A percentile compares a stretch with the other conserved stretches of the same genome.
These are phyloP conservation scores for Cladosporium sp. DNA, from an alignment of 2,329 filamentous ascomycete genomes.

Conservation along the genomic window DNA sequence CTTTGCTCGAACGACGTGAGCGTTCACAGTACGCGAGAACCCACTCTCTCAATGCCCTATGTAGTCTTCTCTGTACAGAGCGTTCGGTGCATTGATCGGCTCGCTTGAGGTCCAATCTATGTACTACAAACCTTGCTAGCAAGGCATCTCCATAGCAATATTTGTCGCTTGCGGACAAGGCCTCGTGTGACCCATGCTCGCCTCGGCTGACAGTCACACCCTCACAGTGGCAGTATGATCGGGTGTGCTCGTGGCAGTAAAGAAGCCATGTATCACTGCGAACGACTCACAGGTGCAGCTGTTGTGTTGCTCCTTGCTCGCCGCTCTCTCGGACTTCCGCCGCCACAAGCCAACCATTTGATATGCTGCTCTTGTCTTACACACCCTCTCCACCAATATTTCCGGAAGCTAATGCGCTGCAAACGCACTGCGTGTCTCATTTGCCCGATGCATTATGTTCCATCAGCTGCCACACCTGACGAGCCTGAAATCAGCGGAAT, in stretches of 20 bases:
- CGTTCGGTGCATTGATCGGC: not conserved
- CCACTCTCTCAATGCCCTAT: not conserved
- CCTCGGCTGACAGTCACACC: not conserved
- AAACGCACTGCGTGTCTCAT: constrained; percentile 7
- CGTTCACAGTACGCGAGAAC: not conserved
- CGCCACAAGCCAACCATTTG: not conserved
- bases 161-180: not conserved
- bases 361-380: constrained; percentile 14
- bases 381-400: constrained; percentile 8
- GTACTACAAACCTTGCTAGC: not conserved
- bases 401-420: constrained; percentile 6
- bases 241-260: not conserved
- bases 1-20: not conserved
- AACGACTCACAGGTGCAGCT: not conserved
- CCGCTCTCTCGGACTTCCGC: not conserved
- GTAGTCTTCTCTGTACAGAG: not conserved
- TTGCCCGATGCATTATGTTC: not conserved
- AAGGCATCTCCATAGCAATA: constrained; percentile 1
- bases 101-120: constrained; percentile 1
- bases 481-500: not conserved
- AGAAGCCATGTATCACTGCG: constrained; percentile 10
- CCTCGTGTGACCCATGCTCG: not conserved
- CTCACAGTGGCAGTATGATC: not conserved
- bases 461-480: not conserved
- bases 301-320: constrained; percentile 1